Conservation (phyloP, 1,139 yeast species). For the Sugiyamaella paludigena region DNA sequence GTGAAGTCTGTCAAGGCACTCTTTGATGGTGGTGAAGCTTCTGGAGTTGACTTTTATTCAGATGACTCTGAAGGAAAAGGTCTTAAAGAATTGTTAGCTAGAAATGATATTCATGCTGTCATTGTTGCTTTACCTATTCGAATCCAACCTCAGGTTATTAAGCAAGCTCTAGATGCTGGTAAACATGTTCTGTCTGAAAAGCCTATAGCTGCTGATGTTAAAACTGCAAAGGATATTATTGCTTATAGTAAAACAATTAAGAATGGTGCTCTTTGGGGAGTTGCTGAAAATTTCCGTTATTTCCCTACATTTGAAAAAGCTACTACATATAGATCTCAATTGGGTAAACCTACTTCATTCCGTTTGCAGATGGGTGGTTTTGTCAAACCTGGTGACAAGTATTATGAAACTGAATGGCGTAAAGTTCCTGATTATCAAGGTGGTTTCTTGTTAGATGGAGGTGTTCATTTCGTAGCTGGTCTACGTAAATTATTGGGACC, state of each 20-base stretch:
- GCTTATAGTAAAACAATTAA: slow-evolving; percentile 11
- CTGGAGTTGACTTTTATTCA: slow-evolving; percentile 17
- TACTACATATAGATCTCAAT: slow-evolving; percentile 7
- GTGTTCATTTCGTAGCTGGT: slow-evolving; percentile 28
- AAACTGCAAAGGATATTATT: slow-evolving; percentile 20
- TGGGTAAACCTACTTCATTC: slow-evolving; percentile 19
- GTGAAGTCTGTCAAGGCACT: slow-evolving; percentile 19
- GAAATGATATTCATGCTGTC: slow-evolving; percentile 25
- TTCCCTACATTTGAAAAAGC: slow-evolving; percentile 18
- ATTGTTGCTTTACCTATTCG: slow-evolving; percentile 24
- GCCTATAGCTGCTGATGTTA: slow-evolving; percentile 24
- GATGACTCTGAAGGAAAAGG: slow-evolving; percentile 18
- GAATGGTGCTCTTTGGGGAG: slow-evolving; percentile 18
- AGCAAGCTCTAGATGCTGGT: slow-evolving; percentile 23
- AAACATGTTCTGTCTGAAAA: slow-evolving; percentile 26
- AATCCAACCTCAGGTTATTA: slow-evolving; percentile 21
- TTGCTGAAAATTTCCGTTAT: slow-evolving; percentile 21
- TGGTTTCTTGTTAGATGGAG: slow-evolving; percentile 30
- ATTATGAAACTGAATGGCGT: slow-evolving; percentile 27
- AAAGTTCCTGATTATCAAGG: slow-evolving; percentile 29
- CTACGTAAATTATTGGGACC: slow-evolving; percentile 22
- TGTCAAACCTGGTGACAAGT: slow-evolving; percentile 20
- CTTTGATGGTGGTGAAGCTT: slow-evolving; percentile 13
- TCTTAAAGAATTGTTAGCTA: slow-evolving; percentile 20
- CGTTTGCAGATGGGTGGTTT: slow-evolving; percentile 16